Evolutionary conservation across 352 stramenopile genomes (phyloP).

Genomic region (Phytophthora pini): DNA sequence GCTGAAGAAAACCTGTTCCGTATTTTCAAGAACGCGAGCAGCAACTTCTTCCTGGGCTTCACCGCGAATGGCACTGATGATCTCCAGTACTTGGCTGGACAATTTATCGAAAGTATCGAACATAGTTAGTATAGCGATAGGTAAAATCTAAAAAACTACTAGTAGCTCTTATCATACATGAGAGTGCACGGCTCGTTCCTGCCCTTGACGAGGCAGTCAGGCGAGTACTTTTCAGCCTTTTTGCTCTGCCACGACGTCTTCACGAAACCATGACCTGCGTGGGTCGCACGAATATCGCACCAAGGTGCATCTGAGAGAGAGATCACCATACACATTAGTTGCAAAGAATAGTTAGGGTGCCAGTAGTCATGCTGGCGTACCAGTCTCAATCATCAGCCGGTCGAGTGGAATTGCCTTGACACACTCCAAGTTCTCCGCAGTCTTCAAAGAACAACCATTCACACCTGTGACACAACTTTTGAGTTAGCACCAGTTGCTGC

Average conservation of each 20-base stretch:
- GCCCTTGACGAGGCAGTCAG: slow-evolving; percentile 92
- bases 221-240: slow-evolving; percentile 95
- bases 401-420: slow-evolving; percentile 93
- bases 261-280: slow-evolving; percentile 91
- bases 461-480: slow-evolving; percentile 56
- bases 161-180: slow-evolving; percentile 77
- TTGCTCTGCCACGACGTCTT: slow-evolving; percentile 90
- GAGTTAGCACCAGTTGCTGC: neutral
- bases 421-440: slow-evolving; percentile 93
- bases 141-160: too few species aligned
- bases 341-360: neutral
- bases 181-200: slow-evolving; percentile 96
- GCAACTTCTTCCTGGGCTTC: slow-evolving; percentile 59
- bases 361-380: slow-evolving; percentile 29
- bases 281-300: slow-evolving; percentile 96
- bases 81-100: slow-evolving; percentile 83
- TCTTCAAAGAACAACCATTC: slow-evolving; percentile 98
- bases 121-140: slow-evolving; percentile 2
- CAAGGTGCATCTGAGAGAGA: slow-evolving; percentile 94
- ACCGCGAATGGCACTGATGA: slow-evolving; percentile 71
- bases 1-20: slow-evolving; percentile 70
- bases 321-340: neutral
- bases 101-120: neutral
- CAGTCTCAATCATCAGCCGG: slow-evolving; percentile 95
- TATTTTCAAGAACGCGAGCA: slow-evolving; percentile 62